A percentile compares a stretch with the other conserved stretches of the same genome.
Conservation (phyloP, 2,329 filamentous ascomycete genomes). For the Cylindrodendrum hubeiense region DNA sequence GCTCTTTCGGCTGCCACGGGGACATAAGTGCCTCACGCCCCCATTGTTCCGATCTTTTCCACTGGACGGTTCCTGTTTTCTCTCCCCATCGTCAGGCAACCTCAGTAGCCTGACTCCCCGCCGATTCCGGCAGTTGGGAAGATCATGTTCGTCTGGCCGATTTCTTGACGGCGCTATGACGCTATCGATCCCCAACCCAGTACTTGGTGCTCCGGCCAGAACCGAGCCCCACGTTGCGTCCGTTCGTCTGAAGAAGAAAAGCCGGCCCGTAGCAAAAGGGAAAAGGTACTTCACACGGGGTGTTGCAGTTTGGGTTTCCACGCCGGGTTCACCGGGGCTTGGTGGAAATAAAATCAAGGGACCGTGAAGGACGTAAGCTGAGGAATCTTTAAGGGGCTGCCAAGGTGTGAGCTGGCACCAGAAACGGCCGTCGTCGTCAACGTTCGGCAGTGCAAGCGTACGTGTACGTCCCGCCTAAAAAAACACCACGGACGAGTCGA, state of each 20-base stretch:
- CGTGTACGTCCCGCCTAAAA: slow-evolving; percentile 1
- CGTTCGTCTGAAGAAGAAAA: not conserved
- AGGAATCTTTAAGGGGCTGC: not conserved
- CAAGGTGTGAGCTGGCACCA: slow-evolving; percentile 11
- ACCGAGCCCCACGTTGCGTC: not conserved
- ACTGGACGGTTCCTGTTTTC: not conserved
- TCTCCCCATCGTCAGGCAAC: slow-evolving; percentile 8
- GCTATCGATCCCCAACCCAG: not conserved
- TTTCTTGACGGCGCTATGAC: not conserved
- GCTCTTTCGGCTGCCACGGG: slow-evolving; percentile 27
- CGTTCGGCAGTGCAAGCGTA: slow-evolving; percentile 20
- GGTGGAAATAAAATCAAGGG: not conserved
- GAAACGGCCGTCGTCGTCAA: slow-evolving; percentile 24
- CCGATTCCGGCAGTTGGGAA: slow-evolving; percentile 19
- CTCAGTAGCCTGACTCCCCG: not conserved
- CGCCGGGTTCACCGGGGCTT: not conserved
- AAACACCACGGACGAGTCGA: not conserved
- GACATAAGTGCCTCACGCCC: slow-evolving; percentile 24
- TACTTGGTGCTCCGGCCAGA: not conserved
- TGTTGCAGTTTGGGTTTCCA: not conserved
- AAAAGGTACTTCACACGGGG: not conserved
- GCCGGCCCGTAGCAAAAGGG: not conserved
- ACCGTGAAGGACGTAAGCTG: slow-evolving; percentile 1
- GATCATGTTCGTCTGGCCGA: not conserved
- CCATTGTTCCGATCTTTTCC: slow-evolving; percentile 3